Base-by-base conservation (phyloP, 331 rosid species). In the Saraca asoca region DNA sequence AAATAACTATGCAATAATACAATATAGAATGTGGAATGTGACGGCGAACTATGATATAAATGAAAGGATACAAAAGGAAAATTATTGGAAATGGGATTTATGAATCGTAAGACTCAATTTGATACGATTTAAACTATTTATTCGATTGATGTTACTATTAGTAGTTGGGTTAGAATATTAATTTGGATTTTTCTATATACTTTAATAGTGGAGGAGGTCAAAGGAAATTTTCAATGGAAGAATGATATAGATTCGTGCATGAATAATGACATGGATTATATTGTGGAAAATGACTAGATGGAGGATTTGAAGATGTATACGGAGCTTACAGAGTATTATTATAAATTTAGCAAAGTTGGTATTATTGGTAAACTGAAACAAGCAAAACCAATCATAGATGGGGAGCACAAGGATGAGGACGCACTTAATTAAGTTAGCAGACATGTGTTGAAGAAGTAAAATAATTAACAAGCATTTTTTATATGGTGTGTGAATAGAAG, bases 351-450 rank as follows among this genome's bases (percentile, higher is more conserved):
- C 2, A 69, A 61, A 65, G 64, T 53, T 34, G 81, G 83, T 72
- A 52, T 38, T 48, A 65, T 71, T 62, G 84, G 79, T 78, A 75
- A 80, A 58, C 77, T 50, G 81, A 80, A 68, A 66, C 70, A 67
- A 57, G 49, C 57, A 51, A 7, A 41, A 62, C 71, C 79, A 66
- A 75, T 75, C 57, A 59, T 41, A 69, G 59, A 44, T 5, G 24
- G 59, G 64, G 56, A 80, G 42, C 64, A 24, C 51, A 50, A n/a
- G 17, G 49, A 0, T 0, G 1, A 29, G 67, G 81, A 24, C 68
- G 80, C 73, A 64, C 69, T 15, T 18, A 51, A 59, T 7, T 24
- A 51, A 59, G 11, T n/a, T n/a, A n/a, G n/a, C n/a, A n/a, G n/a
- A n/a, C n/a, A n/a, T n/a, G n/a, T n/a, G n/a, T n/a, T n/a, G n/a